Percentiles rank a stretch among this genome's conserved stretches.
phyloP scores from a whole-genome alignment of 306 rosid genomes.

The Prosopis cineraria region DNA sequence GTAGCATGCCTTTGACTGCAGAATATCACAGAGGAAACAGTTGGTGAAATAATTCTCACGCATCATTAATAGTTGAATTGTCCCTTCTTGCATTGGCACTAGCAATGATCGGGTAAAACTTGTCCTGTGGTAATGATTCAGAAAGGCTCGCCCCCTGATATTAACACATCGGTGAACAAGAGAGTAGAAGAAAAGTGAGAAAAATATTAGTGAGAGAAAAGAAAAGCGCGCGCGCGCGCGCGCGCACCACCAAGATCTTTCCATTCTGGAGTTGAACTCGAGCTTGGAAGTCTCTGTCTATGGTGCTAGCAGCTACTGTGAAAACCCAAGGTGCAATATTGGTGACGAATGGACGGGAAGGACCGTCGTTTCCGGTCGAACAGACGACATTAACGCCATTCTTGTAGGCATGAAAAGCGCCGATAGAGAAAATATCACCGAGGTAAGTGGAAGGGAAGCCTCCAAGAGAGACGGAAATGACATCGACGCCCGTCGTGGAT shows the following conservation, averaged over 20 bases:
- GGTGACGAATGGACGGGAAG: slow-evolving; percentile 42
- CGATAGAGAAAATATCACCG: slow-evolving; percentile 65
- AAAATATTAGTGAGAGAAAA: no score
- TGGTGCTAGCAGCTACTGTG: slow-evolving; percentile 85
- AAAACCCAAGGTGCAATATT: slow-evolving; percentile 76
- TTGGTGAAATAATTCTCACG: background rate
- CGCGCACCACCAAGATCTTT: background rate
- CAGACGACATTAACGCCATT: slow-evolving; percentile 78
- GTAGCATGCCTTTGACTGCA: background rate
- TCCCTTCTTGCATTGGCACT: background rate
- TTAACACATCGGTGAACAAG: background rate
- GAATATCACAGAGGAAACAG: background rate
- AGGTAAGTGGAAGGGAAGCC: slow-evolving; percentile 41
- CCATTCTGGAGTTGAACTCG: slow-evolving; percentile 58
- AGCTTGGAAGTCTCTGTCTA: slow-evolving; percentile 77
- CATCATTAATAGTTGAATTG: background rate
- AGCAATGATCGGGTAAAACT: background rate
- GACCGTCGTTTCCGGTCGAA: slow-evolving; percentile 82
- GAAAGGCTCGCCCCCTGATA: background rate
- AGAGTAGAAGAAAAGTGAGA: no score
- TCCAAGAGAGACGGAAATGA: slow-evolving; percentile 75
- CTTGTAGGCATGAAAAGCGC: slow-evolving; percentile 75
- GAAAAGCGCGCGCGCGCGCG: no score
- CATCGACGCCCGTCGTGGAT: slow-evolving; percentile 84
- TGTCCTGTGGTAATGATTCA: background rate